These are phyloP conservation scores for Metschnikowia reukaufii DNA, from an alignment of 805 yeast species.

Conservation along the genomic window DNA sequence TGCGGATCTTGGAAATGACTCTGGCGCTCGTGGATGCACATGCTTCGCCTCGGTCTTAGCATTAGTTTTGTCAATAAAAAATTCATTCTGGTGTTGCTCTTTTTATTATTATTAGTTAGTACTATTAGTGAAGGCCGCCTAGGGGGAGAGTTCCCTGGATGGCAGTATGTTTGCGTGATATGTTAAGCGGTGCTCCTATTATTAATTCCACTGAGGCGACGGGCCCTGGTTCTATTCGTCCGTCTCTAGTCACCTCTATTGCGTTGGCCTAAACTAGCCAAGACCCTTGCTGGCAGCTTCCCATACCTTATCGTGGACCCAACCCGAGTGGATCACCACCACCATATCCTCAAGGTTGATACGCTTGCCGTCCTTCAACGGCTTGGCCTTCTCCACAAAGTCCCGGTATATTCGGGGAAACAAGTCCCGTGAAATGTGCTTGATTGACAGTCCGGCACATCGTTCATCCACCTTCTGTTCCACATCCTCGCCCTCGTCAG, in stretches of 20 bases:
- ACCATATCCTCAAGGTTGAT: conserved; percentile 74
- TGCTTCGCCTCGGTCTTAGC: neutral
- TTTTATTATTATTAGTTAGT: neutral
- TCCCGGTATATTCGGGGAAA: conserved; percentile 64
- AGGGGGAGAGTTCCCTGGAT: too few relatives aligned
- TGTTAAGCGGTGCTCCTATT: too few relatives aligned
- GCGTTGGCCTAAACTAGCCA: neutral
- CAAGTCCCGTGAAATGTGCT: conserved; percentile 47
- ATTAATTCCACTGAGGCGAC: too few relatives aligned
- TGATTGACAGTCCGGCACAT: conserved; percentile 23
- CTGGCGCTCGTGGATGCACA: conserved; percentile 24
- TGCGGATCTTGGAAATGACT: conserved; percentile 68
- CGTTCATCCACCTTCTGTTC: conserved; percentile 16
- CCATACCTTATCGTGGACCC: conserved; percentile 81
- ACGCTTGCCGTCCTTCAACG: conserved; percentile 56
- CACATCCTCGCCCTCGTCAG: conserved; percentile 28
- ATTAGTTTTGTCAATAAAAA: too few relatives aligned
- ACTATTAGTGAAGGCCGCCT: too few relatives aligned
- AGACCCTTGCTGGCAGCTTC: conserved; percentile 47
- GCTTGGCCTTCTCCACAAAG: conserved; percentile 67
- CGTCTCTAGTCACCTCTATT: neutral
- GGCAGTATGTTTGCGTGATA: too few relatives aligned
- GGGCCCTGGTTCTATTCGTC: neutral
- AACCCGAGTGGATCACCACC: conserved; percentile 74
- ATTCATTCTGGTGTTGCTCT: too few relatives aligned